Conservation (phyloP, 2,329 filamentous ascomycete species). For the Arthrinium phaeospermum region DNA sequence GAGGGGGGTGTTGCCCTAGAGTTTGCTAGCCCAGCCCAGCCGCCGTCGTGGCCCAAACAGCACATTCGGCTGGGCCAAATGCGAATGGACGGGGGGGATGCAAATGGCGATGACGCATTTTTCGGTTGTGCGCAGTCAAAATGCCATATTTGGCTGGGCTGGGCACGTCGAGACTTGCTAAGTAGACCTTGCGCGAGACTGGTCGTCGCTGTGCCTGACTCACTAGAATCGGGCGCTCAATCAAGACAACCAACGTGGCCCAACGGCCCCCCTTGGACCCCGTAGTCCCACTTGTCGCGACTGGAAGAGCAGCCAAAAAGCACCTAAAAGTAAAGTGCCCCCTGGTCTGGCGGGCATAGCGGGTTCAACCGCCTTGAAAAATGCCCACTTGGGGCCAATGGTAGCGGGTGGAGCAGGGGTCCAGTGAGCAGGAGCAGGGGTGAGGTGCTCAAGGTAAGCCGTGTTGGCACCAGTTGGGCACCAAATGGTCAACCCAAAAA, state of each 20-base stretch:
- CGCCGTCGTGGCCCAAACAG: neutral
- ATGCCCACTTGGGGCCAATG: constrained; percentile 8
- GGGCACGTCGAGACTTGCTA: neutral
- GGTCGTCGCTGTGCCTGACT: constrained; percentile 11
- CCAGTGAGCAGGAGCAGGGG: neutral
- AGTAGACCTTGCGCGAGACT: neutral
- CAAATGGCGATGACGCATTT: constrained; percentile 5
- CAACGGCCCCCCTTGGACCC: constrained; percentile 7
- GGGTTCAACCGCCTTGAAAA: constrained; percentile 10
- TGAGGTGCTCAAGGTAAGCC: neutral
- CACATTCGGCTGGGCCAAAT: neutral
- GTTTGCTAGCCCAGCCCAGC: neutral
- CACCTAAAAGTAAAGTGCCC: neutral
- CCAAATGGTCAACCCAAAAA: constrained; percentile 1
- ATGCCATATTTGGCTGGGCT: constrained; percentile 2
- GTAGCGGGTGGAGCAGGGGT: neutral
- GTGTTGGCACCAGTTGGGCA: constrained; percentile 12
- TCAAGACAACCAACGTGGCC: constrained; percentile 17
- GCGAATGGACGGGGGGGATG: no score
- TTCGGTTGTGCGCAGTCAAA: neutral
- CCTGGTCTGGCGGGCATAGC: neutral
- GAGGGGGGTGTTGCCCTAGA: constrained; percentile 8
- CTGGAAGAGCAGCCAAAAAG: no score
- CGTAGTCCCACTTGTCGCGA: neutral
- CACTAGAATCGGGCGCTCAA: constrained; percentile 7